Evolutionary conservation across 148 eudicot genomes (phyloP).

Genomic region (Bassia scoparia): DNA sequence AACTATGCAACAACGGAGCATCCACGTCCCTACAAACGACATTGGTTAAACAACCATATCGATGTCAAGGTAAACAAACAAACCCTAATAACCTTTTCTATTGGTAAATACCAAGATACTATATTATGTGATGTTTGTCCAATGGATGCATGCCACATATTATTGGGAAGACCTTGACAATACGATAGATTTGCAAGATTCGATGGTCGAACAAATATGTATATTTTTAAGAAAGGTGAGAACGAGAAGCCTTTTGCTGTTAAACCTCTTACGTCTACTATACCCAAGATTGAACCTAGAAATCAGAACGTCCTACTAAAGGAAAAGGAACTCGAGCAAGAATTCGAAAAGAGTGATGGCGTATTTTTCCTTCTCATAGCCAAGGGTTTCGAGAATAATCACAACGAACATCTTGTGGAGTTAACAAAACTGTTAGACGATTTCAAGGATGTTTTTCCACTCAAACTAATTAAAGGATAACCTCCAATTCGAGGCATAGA

Average conservation of each 20-base stretch:
- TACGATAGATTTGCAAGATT: not conserved
- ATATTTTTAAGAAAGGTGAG: not conserved
- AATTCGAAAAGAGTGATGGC: not conserved
- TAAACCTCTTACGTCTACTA: not conserved
- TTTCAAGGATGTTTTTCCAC: not conserved
- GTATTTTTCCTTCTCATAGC: not conserved
- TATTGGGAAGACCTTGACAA: too few species aligned
- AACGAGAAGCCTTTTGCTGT: not conserved
- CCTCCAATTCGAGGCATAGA: not conserved
- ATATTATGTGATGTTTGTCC: not conserved
- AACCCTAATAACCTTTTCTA: not conserved
- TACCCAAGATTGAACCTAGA: too few species aligned
- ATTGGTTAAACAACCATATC: not conserved
- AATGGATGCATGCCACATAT: too few species aligned
- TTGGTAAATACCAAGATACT: not conserved
- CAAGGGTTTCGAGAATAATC: not conserved
- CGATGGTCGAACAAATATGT: not conserved
- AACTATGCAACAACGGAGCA: not conserved
- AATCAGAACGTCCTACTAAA: not conserved
- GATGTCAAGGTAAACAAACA: not conserved
- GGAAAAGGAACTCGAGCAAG: not conserved
- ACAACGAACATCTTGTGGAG: not conserved
- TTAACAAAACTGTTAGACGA: not conserved
- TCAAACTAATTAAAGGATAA: too few species aligned
- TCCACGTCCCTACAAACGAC: not conserved